Conservation (phyloP, 2,329 filamentous ascomycete species). For the Ilyonectria destructans region DNA sequence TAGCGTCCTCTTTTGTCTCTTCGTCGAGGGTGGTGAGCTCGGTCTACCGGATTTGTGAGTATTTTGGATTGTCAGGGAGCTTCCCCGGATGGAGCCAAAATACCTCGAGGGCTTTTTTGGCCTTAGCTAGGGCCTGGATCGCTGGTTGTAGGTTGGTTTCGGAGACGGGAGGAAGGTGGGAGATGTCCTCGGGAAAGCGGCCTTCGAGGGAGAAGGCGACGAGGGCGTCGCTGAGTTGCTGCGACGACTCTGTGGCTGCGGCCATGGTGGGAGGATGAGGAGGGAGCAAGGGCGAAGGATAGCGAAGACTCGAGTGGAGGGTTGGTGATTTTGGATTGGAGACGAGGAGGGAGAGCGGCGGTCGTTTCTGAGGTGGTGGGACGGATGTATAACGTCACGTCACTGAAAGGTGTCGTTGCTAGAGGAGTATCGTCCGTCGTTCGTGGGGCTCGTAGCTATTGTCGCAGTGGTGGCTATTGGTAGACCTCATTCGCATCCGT, state of each 20-base stretch:
- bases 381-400: conserved; percentile 27
- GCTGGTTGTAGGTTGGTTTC: conserved; percentile 58
- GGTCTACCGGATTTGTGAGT: conserved; percentile 52
- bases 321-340: conserved; percentile 6
- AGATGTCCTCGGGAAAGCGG: conserved; percentile 59
- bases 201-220: conserved; percentile 60
- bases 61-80: conserved; percentile 24
- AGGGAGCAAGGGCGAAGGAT: too few relatives aligned
- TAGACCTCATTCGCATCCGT: too few relatives aligned
- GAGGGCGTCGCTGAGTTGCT: conserved; percentile 59
- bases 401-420: conserved; percentile 14
- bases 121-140: conserved; percentile 56
- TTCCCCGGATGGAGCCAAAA: conserved; percentile 16
- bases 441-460: neutral
- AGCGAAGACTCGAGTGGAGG: neutral
- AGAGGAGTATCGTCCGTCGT: conserved; percentile 15
- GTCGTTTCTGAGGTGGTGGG: conserved; percentile 5
- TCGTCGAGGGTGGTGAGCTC: conserved; percentile 85
- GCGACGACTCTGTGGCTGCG: conserved; percentile 46
- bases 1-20: conserved; percentile 84
- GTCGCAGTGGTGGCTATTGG: neutral
- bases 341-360: neutral
- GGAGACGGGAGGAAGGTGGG: conserved; percentile 57
- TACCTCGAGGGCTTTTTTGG: conserved; percentile 60
- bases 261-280: conserved; percentile 49